Conservation (phyloP, 345 rosid genomes). For the Lepidium africanum region DNA sequence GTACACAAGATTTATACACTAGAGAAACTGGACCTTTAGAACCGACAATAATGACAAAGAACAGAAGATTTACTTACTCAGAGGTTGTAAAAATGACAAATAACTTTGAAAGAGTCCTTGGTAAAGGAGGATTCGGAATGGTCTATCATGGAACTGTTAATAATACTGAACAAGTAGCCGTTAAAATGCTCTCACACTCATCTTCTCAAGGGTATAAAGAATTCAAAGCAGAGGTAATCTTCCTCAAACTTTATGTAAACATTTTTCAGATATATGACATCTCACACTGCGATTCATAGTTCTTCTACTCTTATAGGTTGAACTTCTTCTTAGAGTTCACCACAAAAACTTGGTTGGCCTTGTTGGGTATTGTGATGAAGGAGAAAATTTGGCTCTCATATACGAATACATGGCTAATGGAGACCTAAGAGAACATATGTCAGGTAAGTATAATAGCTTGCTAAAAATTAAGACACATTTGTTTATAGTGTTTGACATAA, state of each 20-base stretch:
- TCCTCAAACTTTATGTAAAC: too few relatives aligned
- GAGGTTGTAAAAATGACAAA: constrained; percentile 35
- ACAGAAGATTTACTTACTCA: constrained; percentile 23
- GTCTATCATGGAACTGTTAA: constrained; percentile 36
- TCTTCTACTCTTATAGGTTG: constrained; percentile 21
- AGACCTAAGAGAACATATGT: constrained; percentile 23
- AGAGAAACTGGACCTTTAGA: background rate
- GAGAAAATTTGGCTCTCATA: constrained; percentile 30
- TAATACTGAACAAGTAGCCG: constrained; percentile 33
- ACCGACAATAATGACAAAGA: constrained; percentile 7
- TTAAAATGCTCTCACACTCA: constrained; percentile 38
- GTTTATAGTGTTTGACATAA: background rate
- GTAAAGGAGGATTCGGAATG: constrained; percentile 44
- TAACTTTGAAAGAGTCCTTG: constrained; percentile 32
- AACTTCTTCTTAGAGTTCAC: constrained; percentile 38
- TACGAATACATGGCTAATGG: constrained; percentile 43
- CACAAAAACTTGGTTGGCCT: constrained; percentile 36
- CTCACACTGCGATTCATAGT: background rate
- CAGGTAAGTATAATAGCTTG: constrained; percentile 5
- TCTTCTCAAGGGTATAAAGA: constrained; percentile 44
- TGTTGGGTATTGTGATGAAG: constrained; percentile 41
- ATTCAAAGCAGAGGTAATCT: constrained; percentile 39
- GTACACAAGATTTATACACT: background rate
- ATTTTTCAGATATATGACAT: background rate
- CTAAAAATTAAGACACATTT: background rate